Conservation (phyloP, 352 stramenopile genomes). For the Globisporangium paroecandrum region DNA sequence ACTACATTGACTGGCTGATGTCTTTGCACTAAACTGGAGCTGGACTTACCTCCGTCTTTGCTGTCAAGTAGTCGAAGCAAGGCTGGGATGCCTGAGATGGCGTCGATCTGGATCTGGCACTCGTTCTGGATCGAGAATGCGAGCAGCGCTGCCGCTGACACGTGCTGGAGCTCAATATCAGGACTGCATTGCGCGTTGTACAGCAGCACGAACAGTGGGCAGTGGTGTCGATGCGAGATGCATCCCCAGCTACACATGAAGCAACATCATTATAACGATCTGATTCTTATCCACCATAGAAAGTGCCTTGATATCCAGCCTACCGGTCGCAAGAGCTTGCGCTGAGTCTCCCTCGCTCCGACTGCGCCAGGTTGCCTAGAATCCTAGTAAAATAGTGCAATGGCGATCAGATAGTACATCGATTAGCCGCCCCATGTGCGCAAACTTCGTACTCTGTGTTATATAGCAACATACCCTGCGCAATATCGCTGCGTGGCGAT, state of each 20-base stretch:
- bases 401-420: too few relatives aligned
- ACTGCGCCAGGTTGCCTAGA: constrained; percentile 56
- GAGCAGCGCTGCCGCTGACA: constrained; percentile 52
- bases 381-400: constrained; percentile 31
- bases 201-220: constrained; percentile 57
- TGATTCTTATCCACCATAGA: background rate
- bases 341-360: constrained; percentile 47
- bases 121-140: constrained; percentile 69
- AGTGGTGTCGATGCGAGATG: constrained; percentile 67
- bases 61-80: constrained; percentile 49
- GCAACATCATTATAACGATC: background rate
- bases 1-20: background rate
- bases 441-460: constrained; percentile 22
- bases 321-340: constrained; percentile 63
- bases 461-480: constrained; percentile 10
- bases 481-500: constrained; percentile 29
- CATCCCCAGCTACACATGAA: constrained; percentile 46
- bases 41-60: constrained; percentile 26
- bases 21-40: background rate
- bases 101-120: constrained; percentile 68
- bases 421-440: too few relatives aligned
- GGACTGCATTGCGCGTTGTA: constrained; percentile 23
- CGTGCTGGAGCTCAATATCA: constrained; percentile 32
- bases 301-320: background rate
- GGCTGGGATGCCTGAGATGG: constrained; percentile 35